Evolutionary conservation across 495 filamentous ascomycete genomes (phyloP), one percentile per base, ranked within the genome.

Genomic region (Pyronema omphalodes): DNA sequence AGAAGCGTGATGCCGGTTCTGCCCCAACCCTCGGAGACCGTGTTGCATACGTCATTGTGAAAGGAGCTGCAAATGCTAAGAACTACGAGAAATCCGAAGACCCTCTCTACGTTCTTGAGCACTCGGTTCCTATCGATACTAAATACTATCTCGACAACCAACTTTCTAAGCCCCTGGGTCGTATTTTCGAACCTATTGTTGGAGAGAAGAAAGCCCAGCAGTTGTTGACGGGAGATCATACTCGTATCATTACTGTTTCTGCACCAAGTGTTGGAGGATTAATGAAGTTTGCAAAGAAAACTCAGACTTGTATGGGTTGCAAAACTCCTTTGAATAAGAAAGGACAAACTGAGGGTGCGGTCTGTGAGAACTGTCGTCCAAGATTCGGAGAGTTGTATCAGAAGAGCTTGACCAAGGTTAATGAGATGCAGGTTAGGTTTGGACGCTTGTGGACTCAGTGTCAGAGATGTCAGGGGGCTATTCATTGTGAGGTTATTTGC

Each of bases 61-160:
- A 94, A 67, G 89, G 89, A 48, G 75, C 86, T 8, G 76, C 80
- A 4, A 86, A 84, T 18, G 79, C 87, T 47, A 94, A 83, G 67
- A 93, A 93, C 61, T 96, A 91, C 70, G 91, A 99, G 65, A 81
- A 84, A 51, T 89, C 86, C 0, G 91, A 99, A 68, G 91, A 99
- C 65, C 91, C 91, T 1, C 84, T 96, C 60, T 99, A 79, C 69
- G 91, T 99, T 7, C 76, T 99, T 0, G 91, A 99, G 65, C 83
- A 99, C 74, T 96, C 95, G 60, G 76, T 99, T 44, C 93, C 91
- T 11, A 91, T 99, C 64, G 91, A 99, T 69, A 95, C 93, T 2
- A 94, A 84, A 66, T 99, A 99, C 72, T 99, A 99, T 66, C 81
- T 99, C 6, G 93, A 96, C 61, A 96, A 99, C 67, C 91, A 99